Evolutionary conservation across 2,329 filamentous ascomycete genomes (phyloP).

Genomic region (Aspergillus jensenii): DNA sequence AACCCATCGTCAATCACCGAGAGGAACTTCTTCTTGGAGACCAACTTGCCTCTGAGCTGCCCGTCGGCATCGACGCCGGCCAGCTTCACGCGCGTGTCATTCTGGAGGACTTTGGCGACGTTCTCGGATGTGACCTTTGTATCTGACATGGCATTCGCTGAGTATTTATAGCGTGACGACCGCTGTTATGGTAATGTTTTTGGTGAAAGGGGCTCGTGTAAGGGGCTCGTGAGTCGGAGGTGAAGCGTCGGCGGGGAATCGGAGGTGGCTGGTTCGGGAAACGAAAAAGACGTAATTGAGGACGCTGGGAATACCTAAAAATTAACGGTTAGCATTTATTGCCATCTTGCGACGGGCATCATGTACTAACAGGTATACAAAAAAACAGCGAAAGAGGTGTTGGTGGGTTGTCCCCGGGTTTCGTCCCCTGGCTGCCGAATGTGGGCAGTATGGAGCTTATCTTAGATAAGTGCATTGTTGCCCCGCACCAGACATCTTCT

Average conservation of each 20-base stretch:
- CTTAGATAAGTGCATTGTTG: slow-evolving; percentile 3
- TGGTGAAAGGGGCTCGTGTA: background rate
- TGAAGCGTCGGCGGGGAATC: background rate
- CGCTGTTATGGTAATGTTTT: background rate
- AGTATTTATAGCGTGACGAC: background rate
- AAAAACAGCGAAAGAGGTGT: background rate
- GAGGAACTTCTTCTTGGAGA: slow-evolving; percentile 91
- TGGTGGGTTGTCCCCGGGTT: background rate
- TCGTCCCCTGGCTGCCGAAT: background rate
- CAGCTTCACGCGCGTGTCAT: slow-evolving; percentile 80
- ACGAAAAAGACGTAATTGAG: background rate
- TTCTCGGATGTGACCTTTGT: slow-evolving; percentile 55
- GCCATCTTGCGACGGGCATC: background rate
- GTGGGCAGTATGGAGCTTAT: slow-evolving; percentile 2
- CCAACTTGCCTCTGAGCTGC: slow-evolving; percentile 81
- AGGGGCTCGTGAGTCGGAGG: background rate
- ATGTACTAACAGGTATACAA: background rate
- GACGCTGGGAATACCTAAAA: background rate
- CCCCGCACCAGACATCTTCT: background rate
- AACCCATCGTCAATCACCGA: slow-evolving; percentile 79
- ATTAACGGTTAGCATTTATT: background rate
- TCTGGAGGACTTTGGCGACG: slow-evolving; percentile 64
- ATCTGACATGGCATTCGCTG: background rate
- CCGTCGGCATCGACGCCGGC: slow-evolving; percentile 87
- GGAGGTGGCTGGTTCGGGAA: background rate